These are phyloP conservation scores for Diplodia mutila DNA, from an alignment of 2,329 filamentous ascomycete species.

Conservation along the genomic window DNA sequence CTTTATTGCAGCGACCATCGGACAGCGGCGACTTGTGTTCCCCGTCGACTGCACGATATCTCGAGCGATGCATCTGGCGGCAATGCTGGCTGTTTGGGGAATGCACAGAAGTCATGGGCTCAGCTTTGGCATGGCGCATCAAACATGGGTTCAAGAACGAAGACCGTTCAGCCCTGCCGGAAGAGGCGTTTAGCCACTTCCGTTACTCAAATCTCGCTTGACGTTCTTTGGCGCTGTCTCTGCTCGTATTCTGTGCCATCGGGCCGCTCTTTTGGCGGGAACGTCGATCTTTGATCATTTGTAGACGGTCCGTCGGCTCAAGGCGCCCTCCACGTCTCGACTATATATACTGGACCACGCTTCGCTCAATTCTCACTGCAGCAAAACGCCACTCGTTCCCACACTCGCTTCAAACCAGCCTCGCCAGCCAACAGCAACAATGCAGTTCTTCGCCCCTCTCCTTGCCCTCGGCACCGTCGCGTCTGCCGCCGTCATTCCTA, in stretches of 20 bases:
- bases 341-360: not conserved
- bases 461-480: conserved; percentile 7
- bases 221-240: not conserved
- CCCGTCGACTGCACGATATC: not conserved
- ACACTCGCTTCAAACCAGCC: not conserved
- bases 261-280: not conserved
- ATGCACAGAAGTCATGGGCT: not conserved
- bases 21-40: not conserved
- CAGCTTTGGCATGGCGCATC: no score
- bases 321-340: not conserved
- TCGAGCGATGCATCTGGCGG: not conserved
- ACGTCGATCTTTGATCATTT: conserved; percentile 1
- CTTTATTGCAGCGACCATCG: not conserved
- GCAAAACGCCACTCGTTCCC: not conserved
- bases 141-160: not conserved
- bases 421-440: conserved; percentile 39
- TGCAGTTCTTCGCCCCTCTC: conserved; percentile 42
- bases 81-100: not conserved
- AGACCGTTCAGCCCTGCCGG: conserved; percentile 1
- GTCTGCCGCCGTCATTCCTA: conserved; percentile 11
- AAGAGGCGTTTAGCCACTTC: conserved; percentile 19
- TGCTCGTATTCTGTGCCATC: conserved; percentile 6
- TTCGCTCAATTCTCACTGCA: not conserved
- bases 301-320: not conserved
- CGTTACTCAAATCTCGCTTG: conserved; percentile 4